Evolutionary conservation across 2,329 filamentous ascomycete species (phyloP).

Genomic region (Drechslera avenae): DNA sequence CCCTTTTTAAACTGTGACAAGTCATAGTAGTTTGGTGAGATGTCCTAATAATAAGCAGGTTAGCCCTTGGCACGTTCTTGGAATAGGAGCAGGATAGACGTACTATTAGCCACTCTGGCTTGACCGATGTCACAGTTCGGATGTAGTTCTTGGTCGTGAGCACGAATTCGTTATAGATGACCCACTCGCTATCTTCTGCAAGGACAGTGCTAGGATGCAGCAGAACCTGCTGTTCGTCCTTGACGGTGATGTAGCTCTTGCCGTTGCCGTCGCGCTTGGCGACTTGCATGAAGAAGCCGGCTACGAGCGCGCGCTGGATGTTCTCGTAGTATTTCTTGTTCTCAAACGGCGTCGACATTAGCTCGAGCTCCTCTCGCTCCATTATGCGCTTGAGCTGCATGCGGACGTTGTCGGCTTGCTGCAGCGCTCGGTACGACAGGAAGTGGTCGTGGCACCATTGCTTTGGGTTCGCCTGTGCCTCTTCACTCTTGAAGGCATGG

Average conservation of each 20-base stretch:
- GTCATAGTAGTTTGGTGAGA: conserved; percentile 92
- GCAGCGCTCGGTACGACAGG: conserved; percentile 83
- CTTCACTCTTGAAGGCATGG: conserved; percentile 87
- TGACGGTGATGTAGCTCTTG: conserved; percentile 93
- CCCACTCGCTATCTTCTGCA: conserved; percentile 89
- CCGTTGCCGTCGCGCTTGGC: conserved; percentile 88
- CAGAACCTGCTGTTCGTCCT: conserved; percentile 92
- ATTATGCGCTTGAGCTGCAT: conserved; percentile 92
- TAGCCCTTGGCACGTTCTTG: no score
- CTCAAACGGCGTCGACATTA: conserved; percentile 86
- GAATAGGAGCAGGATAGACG: conserved; percentile 41
- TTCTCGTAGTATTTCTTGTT: conserved; percentile 99
- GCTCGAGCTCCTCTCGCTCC: conserved; percentile 86
- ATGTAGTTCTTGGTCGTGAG: conserved; percentile 98
- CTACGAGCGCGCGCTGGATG: conserved; percentile 87
- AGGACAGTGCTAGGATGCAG: conserved; percentile 93
- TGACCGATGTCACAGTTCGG: conserved; percentile 86
- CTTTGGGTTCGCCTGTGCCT: conserved; percentile 73
- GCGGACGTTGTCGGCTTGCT: conserved; percentile 93
- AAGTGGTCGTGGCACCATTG: conserved; percentile 98
- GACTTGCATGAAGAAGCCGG: conserved; percentile 99
- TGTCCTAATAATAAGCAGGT: conserved; percentile 66
- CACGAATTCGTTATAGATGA: conserved; percentile 98
- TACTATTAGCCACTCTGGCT: conserved; percentile 92
- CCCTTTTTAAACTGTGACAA: conserved; percentile 79